These are phyloP conservation scores for Wickerhamiella nectarea DNA, from an alignment of 805 yeast species.

Conservation along the genomic window DNA sequence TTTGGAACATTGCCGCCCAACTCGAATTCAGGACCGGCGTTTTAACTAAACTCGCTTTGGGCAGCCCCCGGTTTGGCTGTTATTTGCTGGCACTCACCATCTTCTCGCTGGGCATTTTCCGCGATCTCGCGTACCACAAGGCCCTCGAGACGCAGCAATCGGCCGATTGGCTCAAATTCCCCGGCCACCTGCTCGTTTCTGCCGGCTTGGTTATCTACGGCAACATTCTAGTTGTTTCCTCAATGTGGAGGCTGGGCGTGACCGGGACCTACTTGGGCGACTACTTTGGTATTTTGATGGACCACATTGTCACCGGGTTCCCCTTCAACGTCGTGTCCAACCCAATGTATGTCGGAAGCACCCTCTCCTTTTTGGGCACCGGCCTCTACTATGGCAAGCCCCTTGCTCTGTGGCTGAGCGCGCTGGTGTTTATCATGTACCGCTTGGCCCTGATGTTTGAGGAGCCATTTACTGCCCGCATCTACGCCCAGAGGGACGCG, in stretches of 20 bases:
- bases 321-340: conserved; percentile 85
- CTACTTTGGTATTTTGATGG: conserved; percentile 92
- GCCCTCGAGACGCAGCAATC: conserved; percentile 65
- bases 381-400: conserved; percentile 83
- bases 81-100: conserved; percentile 71
- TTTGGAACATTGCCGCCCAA: conserved; percentile 91
- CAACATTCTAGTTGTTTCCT: conserved; percentile 61
- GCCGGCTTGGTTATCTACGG: conserved; percentile 48
- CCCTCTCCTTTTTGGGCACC: conserved; percentile 79
- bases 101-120: conserved; percentile 67
- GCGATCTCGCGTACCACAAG: conserved; percentile 58
- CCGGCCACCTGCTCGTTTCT: conserved; percentile 38
- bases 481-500: conserved; percentile 61
- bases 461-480: conserved; percentile 90
- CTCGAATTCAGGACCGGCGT: conserved; percentile 65
- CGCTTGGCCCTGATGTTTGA: conserved; percentile 72
- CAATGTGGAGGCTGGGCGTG: conserved; percentile 87
- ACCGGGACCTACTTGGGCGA: conserved; percentile 97
- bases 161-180: conserved; percentile 35
- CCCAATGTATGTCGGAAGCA: conserved; percentile 95
- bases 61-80: conserved; percentile 60
- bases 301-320: conserved; percentile 75
- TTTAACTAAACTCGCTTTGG: conserved; percentile 60
- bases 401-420: conserved; percentile 64
- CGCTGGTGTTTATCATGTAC: conserved; percentile 70